A percentile compares a stretch with the other conserved stretches of the same genome.
These are phyloP conservation scores for Fonsecaea multimorphosa DNA, from an alignment of 2,329 filamentous ascomycete species.

Conservation along the genomic window DNA sequence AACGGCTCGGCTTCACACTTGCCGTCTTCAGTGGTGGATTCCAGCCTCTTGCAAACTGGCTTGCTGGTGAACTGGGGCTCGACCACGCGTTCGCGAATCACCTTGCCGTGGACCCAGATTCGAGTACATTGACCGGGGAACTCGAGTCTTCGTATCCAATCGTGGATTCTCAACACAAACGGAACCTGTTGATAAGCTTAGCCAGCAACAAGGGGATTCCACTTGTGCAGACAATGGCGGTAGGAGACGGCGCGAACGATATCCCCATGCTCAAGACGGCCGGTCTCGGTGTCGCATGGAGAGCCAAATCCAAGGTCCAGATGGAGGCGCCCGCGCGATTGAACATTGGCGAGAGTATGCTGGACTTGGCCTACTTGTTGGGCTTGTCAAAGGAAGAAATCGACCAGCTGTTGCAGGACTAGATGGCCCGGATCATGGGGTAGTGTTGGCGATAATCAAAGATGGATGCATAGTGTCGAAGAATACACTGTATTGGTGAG, in stretches of 20 bases:
- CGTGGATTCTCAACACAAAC: conserved; percentile 65
- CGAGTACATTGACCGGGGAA: conserved; percentile 62
- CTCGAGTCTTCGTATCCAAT: conserved; percentile 61
- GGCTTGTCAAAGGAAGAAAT: conserved; percentile 60
- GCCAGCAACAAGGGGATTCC: conserved; percentile 61
- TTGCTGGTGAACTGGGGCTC: conserved; percentile 78
- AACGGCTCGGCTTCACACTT: conserved; percentile 79
- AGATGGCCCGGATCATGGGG: not conserved
- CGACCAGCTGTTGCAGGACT: conserved; percentile 49
- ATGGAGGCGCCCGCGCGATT: conserved; percentile 64
- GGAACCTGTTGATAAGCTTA: conserved; percentile 60
- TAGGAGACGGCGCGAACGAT: conserved; percentile 71
- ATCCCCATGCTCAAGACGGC: conserved; percentile 68
- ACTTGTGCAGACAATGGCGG: conserved; percentile 61
- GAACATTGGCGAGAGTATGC: conserved; percentile 61
- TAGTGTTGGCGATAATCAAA: not conserved
- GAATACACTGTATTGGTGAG: not conserved
- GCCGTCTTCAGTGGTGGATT: conserved; percentile 94
- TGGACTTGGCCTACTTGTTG: conserved; percentile 65
- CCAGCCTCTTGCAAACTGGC: conserved; percentile 83
- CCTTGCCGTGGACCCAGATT: conserved; percentile 56
- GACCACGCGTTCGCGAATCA: conserved; percentile 88
- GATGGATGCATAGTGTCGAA: not conserved
- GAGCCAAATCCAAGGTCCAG: conserved; percentile 69
- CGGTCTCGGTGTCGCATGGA: conserved; percentile 67